Evolutionary conservation across 306 rosid genomes (phyloP).

Genomic region (Prunus mongolica): DNA sequence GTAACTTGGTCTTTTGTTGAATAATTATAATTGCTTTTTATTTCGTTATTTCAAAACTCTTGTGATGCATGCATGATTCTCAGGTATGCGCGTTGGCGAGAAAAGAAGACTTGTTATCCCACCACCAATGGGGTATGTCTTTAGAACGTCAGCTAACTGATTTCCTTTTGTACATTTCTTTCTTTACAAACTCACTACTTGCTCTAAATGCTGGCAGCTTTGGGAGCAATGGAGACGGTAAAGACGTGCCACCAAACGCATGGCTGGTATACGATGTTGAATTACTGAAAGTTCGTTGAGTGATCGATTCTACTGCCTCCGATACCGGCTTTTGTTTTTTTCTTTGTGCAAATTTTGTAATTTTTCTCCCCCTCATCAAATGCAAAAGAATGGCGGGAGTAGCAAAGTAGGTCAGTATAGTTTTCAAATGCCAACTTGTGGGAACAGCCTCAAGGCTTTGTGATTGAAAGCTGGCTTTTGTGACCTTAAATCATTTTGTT

Average conservation of each 20-base stretch:
- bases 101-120: conserved; percentile 80
- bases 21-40: not conserved
- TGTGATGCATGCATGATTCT: conserved; percentile 21
- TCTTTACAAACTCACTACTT: conserved; percentile 6
- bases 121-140: conserved; percentile 66
- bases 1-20: not conserved
- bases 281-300: conserved; percentile 63
- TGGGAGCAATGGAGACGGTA: conserved; percentile 36
- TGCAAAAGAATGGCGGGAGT: not conserved
- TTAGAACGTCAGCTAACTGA: not conserved
- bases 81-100: conserved; percentile 83
- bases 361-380: not conserved
- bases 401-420: not conserved
- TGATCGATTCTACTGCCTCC: not conserved
- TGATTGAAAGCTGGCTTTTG: conserved; percentile 3
- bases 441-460: not conserved
- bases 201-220: conserved; percentile 43
- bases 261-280: conserved; percentile 78
- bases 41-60: not conserved
- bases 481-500: not conserved
- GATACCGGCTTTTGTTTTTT: not conserved
- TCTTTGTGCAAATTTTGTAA: not conserved
- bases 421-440: not conserved
- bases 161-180: not conserved
- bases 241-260: conserved; percentile 56